A percentile compares a stretch with the other conserved stretches of the same genome.
Evolutionary conservation across 129 eudicot genomes (phyloP).

Genomic region (Saposhnikovia divaricata): DNA sequence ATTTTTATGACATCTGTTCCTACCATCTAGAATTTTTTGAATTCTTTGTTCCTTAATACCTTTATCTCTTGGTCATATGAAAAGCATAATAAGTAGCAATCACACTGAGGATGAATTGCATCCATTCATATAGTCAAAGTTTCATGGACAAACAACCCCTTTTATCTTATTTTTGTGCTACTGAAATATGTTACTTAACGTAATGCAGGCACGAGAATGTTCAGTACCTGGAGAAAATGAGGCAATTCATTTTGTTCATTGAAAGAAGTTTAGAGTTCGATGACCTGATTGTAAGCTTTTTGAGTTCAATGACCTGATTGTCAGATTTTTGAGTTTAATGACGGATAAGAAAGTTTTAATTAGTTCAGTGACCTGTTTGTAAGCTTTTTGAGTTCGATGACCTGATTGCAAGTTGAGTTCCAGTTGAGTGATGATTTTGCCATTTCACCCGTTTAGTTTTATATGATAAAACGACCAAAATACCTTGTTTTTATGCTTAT

Average conservation of each 20-base stretch:
- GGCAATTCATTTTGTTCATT: slow-evolving; percentile 71
- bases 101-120: not conserved
- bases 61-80: not conserved
- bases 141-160: slow-evolving; percentile 7
- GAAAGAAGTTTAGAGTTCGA: slow-evolving; percentile 84
- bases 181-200: slow-evolving; percentile 14
- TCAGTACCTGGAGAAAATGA: slow-evolving; percentile 85
- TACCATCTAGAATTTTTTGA: not conserved
- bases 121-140: not conserved
- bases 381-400: no score
- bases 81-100: not conserved
- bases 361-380: no score
- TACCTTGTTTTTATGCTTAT: no score
- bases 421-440: no score
- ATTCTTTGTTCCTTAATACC: not conserved
- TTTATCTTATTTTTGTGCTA: slow-evolving; percentile 6
- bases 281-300: no score
- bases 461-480: no score
- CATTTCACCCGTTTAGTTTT: no score
- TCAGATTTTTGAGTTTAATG: no score
- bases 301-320: no score
- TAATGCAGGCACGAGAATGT: slow-evolving; percentile 88
- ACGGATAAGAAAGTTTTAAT: no score
- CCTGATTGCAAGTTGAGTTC: no score
- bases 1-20: not conserved